phyloP scores from a whole-genome alignment of 257 asterid species.

The Solanum corneliomulleri region DNA sequence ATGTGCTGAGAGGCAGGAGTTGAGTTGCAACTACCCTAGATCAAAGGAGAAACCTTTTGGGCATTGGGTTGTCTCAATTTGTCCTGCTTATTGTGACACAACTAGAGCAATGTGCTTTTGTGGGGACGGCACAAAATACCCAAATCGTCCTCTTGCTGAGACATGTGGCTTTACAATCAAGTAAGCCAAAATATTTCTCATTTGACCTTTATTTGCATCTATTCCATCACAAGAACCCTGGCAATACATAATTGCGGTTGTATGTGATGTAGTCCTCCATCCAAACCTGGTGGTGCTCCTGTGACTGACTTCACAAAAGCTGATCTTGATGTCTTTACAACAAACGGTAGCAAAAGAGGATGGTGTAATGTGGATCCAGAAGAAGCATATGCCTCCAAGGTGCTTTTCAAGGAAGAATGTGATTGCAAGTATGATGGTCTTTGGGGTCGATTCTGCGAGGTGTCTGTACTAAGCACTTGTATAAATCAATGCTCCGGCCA shows the following conservation, averaged over 20 bases:
- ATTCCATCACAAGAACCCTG: not conserved
- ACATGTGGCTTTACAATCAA: conserved; percentile 70
- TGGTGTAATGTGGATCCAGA: conserved; percentile 96
- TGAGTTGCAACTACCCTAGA: conserved; percentile 64
- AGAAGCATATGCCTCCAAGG: conserved; percentile 57
- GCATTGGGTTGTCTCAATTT: conserved; percentile 84
- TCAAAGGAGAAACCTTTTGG: conserved; percentile 59
- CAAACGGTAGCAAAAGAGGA: conserved; percentile 51
- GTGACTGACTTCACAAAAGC: conserved; percentile 50
- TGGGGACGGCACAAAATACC: conserved; percentile 93
- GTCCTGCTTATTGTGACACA: conserved; percentile 79
- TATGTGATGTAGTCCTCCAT: conserved; percentile 41
- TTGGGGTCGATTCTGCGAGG: conserved; percentile 80
- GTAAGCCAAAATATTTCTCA: conserved; percentile 35
- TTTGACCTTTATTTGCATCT: not conserved
- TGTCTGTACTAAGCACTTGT: conserved; percentile 62
- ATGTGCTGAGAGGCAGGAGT: conserved; percentile 57
- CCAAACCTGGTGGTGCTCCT: conserved; percentile 54
- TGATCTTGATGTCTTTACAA: conserved; percentile 61
- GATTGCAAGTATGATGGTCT: conserved; percentile 98
- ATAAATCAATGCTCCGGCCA: conserved; percentile 82
- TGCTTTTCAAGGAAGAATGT: conserved; percentile 63
- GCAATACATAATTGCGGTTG: not conserved
- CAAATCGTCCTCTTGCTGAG: conserved; percentile 85
- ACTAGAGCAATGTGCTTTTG: conserved; percentile 95